Percentiles rank a stretch among this genome's conserved stretches.
Conservation (phyloP, 495 filamentous ascomycete genomes). For the Corynascus novoguineensis region DNA sequence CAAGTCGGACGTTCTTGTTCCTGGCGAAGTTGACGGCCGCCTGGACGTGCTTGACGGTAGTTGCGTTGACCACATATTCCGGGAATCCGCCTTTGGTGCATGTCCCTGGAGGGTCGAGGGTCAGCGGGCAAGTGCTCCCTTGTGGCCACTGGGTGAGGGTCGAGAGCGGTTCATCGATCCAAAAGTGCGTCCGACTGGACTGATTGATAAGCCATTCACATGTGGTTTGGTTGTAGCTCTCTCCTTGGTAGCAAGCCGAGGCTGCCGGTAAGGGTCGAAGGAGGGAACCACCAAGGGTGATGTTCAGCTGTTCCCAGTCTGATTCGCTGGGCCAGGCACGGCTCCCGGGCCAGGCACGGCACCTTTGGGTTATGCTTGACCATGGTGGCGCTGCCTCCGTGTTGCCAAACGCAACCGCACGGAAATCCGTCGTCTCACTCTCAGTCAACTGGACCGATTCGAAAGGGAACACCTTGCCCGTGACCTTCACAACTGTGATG, state of each 20-base stretch:
- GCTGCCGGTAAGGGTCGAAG: slow-evolving; percentile 40
- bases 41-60: slow-evolving; percentile 50
- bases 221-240: slow-evolving; percentile 37
- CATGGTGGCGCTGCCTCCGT: background rate
- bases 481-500: background rate
- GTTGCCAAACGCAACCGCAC: background rate
- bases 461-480: background rate
- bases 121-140: slow-evolving; percentile 33
- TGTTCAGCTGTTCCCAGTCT: slow-evolving; percentile 8
- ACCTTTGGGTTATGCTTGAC: background rate
- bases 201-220: slow-evolving; percentile 32
- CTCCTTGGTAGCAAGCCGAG: slow-evolving; percentile 48
- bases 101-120: slow-evolving; percentile 23
- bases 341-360: slow-evolving; percentile 8
- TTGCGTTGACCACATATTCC: slow-evolving; percentile 55
- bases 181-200: slow-evolving; percentile 17
- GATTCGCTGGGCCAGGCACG: background rate
- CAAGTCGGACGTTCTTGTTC: slow-evolving; percentile 51
- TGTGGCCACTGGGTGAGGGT: slow-evolving; percentile 36
- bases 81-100: slow-evolving; percentile 56
- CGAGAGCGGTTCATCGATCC: slow-evolving; percentile 32
- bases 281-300: background rate
- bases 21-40: slow-evolving; percentile 58
- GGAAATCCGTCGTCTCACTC: background rate
- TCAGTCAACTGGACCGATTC: background rate